Conservation (phyloP, 2,329 filamentous ascomycete species). For the Sclerotinia subarctica region DNA sequence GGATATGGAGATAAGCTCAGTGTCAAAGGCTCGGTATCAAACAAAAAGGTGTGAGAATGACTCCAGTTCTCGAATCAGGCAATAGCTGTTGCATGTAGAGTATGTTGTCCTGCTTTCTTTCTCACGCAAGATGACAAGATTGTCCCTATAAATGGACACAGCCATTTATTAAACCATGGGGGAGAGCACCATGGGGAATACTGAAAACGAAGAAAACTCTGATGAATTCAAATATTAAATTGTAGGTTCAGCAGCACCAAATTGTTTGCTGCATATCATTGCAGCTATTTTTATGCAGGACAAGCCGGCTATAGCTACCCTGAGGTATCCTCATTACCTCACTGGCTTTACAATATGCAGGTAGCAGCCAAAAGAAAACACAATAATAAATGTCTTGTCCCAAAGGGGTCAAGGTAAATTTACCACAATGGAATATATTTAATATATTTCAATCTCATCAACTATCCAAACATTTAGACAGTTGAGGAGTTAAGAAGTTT, state of each 20-base stretch:
- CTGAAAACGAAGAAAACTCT: background rate
- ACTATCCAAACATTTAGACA: background rate
- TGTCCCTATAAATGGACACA: background rate
- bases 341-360: background rate
- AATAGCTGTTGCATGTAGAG: background rate
- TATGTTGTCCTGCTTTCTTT: background rate
- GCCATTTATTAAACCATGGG: background rate
- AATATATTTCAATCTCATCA: background rate
- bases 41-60: background rate
- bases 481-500: no score
- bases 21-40: background rate
- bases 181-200: background rate
- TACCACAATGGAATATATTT: background rate
- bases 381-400: background rate
- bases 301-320: background rate
- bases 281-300: slow-evolving; percentile 7
- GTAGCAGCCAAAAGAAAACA: background rate
- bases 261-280: background rate
- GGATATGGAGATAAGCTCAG: background rate
- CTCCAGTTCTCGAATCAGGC: no score
- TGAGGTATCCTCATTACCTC: background rate
- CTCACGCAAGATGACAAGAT: background rate
- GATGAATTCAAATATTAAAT: background rate
- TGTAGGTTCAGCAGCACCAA: background rate
- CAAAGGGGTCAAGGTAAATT: background rate